These are phyloP conservation scores for Lagenaria siceraria DNA, from an alignment of 306 rosid species.

Conservation along the genomic window DNA sequence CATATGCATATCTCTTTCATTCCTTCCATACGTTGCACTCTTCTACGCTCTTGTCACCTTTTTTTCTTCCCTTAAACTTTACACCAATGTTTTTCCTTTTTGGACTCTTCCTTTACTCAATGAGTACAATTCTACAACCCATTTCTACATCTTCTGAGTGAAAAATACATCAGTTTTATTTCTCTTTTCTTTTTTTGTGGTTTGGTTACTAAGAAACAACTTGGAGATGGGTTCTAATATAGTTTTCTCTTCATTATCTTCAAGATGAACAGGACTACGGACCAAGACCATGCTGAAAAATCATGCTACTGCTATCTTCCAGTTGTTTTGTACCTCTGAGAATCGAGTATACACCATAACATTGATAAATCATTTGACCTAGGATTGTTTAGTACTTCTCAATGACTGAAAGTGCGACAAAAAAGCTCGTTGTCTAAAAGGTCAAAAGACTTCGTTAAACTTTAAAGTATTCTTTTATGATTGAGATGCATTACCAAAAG, in stretches of 20 bases:
- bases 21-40: neutral
- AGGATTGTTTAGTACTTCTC: neutral
- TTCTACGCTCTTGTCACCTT: neutral
- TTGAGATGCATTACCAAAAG: too few relatives aligned
- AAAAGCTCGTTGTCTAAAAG: neutral
- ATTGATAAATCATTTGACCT: neutral
- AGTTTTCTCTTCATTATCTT: neutral
- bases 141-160: too few relatives aligned
- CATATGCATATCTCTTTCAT: neutral
- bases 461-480: too few relatives aligned
- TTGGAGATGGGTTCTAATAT: neutral
- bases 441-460: neutral
- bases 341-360: neutral
- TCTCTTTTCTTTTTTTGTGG: neutral
- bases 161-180: too few relatives aligned
- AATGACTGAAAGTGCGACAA: neutral
- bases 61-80: neutral
- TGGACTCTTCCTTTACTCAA: too few relatives aligned
- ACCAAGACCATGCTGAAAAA: neutral
- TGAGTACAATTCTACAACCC: too few relatives aligned
- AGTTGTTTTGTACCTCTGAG: neutral
- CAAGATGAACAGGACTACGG: neutral
- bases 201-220: neutral
- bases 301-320: neutral
- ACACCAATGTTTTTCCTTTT: neutral